Evolutionary conservation across 164 flowering plant species (phyloP), one percentile per base, ranked within the genome.

Genomic region (Nymphaea colorata): DNA sequence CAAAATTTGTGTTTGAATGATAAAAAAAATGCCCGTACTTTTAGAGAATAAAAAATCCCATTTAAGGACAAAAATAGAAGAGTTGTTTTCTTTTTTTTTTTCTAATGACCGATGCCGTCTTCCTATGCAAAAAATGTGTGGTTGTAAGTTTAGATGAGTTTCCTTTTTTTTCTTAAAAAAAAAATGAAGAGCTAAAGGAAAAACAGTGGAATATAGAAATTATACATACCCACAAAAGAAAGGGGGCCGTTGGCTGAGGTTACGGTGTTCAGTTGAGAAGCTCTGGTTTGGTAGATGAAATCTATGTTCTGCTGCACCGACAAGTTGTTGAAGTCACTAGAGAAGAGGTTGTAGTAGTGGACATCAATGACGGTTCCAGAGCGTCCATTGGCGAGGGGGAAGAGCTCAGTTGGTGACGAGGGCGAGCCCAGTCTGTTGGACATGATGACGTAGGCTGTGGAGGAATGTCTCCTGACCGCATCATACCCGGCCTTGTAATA

Each of bases 291-390:
- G 69, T 76, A 0, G 67, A 90, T 53, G 74, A 73, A 86, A 57
- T 90, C 86, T 7, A 90, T 83, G 74, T 85, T 83, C 36, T 86
- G 78, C 69, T 86, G 79, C 65, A 79, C 82, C 1, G 83, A 79
- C 83, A 83, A 71, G 67, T 63, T 55, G 70, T 76, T 44, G 61
- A 83, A 82, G 1, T 16, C 10, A 60, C 51, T 44, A 0, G 65
- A 18, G 70, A 82, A 86, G 16, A 87, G 81, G 53, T 77, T 85
- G 77, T 86, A 88, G 74, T 83, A 82, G 70, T 85, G 91, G 14
- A 84, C 81, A 51, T 90, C 96, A 43, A 90, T 76, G 59, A 82
- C 93, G 0, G 81, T 17, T n/a, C 74, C 61, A 1, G 0, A 57
- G 5, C 80, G 61, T 47, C 83, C 77, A 25, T 68, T 80, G 15